Evolutionary conservation across 192 early-diverging fungal species (phyloP), one percentile per base, ranked within the genome.

Genomic region (Thamnidium elegans): DNA sequence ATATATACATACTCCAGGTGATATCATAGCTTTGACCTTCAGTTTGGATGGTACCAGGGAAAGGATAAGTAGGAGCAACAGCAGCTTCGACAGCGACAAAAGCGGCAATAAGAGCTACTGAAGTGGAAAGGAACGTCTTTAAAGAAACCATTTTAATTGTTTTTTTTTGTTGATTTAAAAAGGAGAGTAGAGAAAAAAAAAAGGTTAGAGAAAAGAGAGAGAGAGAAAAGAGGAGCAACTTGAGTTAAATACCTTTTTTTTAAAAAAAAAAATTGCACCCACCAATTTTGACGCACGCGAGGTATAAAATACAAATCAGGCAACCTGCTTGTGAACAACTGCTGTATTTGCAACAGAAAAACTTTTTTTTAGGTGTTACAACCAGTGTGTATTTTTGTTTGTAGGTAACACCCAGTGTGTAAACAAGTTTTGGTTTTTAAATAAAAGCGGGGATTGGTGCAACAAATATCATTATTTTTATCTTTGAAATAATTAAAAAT

Each of bases 51-150:
- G 59, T 63, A 10, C 67, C 67, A 21, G 72, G 72, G 34, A 42
- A 50, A 32, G 72, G 72, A 30, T 58, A 51, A 17, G 58, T 56
- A 11, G 72, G 72, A 11, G 67, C 56, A 7, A 74, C 65, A 44
- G 39, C 34, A 31, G 67, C 67, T 17, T 66, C 26, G 36, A 62
- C 67, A 11, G 46, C 19, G n/a, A 48, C 31, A 23, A 62, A 53
- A 21, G 66, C 21, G 31, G 66, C 65, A 21, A 63, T 34, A 10
- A 73, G 20, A 34, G 55, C 48, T 20, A 56, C 50, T n/a, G 61
- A 59, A 45, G 58, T 19, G 19, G 43, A 13, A 44, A 42, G 36
- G 19, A 59, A 45, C 5, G 58, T 20, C 43, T 59, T 43, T 20
- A 59, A 44, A 2, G 58, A 59, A 45, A 59, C 58, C 58, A 59